Conservation (phyloP, 257 asterid species). For the Solanum arcanum region DNA sequence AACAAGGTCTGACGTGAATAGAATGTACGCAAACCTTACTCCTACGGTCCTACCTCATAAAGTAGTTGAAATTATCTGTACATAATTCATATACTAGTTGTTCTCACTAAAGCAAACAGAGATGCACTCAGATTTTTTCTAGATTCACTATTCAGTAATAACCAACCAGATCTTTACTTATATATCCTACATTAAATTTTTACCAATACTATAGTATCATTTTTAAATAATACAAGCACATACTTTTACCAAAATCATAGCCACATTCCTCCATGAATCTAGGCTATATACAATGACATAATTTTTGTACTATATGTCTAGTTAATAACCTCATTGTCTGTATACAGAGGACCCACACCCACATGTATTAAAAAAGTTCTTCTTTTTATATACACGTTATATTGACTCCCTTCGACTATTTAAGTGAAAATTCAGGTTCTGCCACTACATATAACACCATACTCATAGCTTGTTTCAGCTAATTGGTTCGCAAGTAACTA, state of each 20-base stretch:
- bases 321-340: background rate
- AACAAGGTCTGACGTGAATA: background rate
- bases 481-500: background rate
- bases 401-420: background rate
- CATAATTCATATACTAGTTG: background rate
- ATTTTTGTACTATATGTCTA: background rate
- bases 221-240: background rate
- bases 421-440: background rate
- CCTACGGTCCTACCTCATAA: background rate
- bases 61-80: background rate
- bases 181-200: background rate
- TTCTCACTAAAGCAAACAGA: background rate
- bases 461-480: background rate
- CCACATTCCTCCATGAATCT: background rate
- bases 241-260: background rate
- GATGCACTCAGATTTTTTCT: background rate
- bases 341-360: background rate
- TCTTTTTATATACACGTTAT: background rate
- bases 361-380: background rate
- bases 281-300: background rate
- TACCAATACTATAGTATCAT: background rate
- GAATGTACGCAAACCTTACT: background rate
- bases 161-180: background rate
- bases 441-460: background rate
- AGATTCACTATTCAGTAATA: background rate